phyloP scores from a whole-genome alignment of 768 basidiomycete species.

The Pleurotus cornucopiae region DNA sequence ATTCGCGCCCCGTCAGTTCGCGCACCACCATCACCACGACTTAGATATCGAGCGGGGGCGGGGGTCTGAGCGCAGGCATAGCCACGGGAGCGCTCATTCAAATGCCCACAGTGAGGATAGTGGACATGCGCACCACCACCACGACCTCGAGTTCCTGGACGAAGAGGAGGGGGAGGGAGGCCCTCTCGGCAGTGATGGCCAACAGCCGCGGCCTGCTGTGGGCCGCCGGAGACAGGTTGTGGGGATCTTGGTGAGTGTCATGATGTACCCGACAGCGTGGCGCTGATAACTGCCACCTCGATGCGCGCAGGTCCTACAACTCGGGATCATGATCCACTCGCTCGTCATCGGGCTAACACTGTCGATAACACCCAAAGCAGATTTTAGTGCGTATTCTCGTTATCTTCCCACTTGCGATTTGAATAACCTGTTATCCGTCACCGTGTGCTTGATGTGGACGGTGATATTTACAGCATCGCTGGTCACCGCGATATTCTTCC shows the following conservation, averaged over 20 bases:
- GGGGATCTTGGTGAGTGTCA: slow-evolving; percentile 58
- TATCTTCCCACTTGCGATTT: no score
- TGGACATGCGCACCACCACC: not conserved
- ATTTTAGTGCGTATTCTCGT: slow-evolving; percentile 54
- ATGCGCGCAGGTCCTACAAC: slow-evolving; percentile 60
- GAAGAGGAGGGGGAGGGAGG: slow-evolving; percentile 9
- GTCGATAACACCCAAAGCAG: slow-evolving; percentile 58
- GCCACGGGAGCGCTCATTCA: not conserved
- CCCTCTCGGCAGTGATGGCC: no score
- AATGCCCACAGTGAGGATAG: no score
- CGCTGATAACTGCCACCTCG: no score
- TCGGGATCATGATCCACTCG: slow-evolving; percentile 84
- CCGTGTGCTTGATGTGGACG: not conserved
- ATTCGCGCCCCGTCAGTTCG: not conserved
- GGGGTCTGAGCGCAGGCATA: not conserved
- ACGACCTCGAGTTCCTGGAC: not conserved
- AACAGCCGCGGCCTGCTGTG: slow-evolving; percentile 23
- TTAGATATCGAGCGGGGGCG: not conserved
- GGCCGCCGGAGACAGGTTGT: slow-evolving; percentile 65
- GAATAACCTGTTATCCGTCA: not conserved
- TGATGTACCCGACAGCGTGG: no score
- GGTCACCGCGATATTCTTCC: slow-evolving; percentile 71
- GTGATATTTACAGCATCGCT: slow-evolving; percentile 50
- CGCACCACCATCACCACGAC: not conserved
- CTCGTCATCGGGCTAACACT: slow-evolving; percentile 78